Conservation (phyloP, 306 rosid species). For the Rosa chinensis region DNA sequence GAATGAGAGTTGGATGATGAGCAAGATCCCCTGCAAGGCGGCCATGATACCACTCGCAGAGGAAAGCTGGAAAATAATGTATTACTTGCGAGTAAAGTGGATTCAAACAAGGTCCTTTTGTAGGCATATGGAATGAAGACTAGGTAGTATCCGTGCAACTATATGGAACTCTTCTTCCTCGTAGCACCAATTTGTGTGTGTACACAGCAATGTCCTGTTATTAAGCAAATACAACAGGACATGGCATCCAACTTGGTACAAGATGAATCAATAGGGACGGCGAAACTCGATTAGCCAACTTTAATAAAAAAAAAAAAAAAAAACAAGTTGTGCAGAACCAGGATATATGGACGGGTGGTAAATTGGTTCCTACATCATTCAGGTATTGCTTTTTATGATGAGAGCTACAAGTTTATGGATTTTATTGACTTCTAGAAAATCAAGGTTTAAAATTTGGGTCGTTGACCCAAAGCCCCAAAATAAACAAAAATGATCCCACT, state of each 20-base stretch:
- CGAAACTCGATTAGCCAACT: too few relatives aligned
- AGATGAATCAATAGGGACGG: not conserved
- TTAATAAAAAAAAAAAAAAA: too few relatives aligned
- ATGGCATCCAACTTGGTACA: not conserved
- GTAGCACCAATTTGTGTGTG: not conserved
- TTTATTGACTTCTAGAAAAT: too few relatives aligned
- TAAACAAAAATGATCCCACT: too few relatives aligned
- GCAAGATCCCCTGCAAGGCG: not conserved
- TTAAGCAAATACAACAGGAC: not conserved
- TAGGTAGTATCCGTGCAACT: not conserved
- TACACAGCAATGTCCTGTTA: not conserved
- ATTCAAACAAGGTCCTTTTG: not conserved
- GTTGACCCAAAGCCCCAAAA: too few relatives aligned
- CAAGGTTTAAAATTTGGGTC: too few relatives aligned
- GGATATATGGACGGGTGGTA: too few relatives aligned
- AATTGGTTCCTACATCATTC: too few relatives aligned
- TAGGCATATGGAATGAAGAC: not conserved
- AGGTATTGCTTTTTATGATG: too few relatives aligned
- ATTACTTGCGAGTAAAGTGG: not conserved
- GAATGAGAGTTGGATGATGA: not conserved
- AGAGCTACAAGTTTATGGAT: too few relatives aligned
- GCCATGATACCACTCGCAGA: not conserved
- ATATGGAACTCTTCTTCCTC: not conserved
- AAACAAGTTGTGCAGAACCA: too few relatives aligned
- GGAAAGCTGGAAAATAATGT: not conserved